Conservation (phyloP, 2,329 filamentous ascomycete species). For the Colletotrichum caudatum region DNA sequence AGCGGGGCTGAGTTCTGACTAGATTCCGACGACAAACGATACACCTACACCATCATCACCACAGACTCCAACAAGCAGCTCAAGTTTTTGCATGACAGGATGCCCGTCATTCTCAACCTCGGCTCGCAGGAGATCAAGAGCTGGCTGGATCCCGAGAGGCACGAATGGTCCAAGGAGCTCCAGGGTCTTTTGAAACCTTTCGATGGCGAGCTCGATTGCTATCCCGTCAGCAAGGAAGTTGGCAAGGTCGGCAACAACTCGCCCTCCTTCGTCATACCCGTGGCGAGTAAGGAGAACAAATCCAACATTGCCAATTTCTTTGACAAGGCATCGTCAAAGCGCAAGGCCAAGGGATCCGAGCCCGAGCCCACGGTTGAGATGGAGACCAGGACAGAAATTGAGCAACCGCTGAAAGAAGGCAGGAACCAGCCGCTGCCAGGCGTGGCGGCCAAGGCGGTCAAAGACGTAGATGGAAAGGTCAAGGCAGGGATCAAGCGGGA, state of each 20-base stretch:
- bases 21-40: slow-evolving; percentile 75
- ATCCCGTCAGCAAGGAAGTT: slow-evolving; percentile 88
- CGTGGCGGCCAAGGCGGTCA: slow-evolving; percentile 36
- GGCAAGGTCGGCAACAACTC: slow-evolving; percentile 96
- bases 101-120: slow-evolving; percentile 92
- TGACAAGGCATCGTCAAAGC: slow-evolving; percentile 64
- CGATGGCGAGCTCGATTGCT: slow-evolving; percentile 82
- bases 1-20: background rate
- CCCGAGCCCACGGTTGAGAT: slow-evolving; percentile 33
- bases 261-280: slow-evolving; percentile 82
- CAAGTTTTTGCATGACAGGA: slow-evolving; percentile 89
- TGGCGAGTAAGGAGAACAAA: slow-evolving; percentile 90
- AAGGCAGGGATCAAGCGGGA: slow-evolving; percentile 47
- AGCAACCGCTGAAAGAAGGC: slow-evolving; percentile 24
- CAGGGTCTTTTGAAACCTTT: slow-evolving; percentile 85
- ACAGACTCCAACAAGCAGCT: slow-evolving; percentile 87
- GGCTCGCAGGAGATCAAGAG: slow-evolving; percentile 75
- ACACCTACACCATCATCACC: slow-evolving; percentile 95
- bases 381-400: slow-evolving; percentile 43
- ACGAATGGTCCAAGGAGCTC: slow-evolving; percentile 82
- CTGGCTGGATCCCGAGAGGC: slow-evolving; percentile 82
- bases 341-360: slow-evolving; percentile 42
- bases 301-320: slow-evolving; percentile 94
- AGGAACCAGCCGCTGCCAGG: slow-evolving; percentile 43
- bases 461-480: background rate